These are phyloP conservation scores for Chalara sp. DNA, from an alignment of 2,329 filamentous ascomycete species.

Conservation along the genomic window DNA sequence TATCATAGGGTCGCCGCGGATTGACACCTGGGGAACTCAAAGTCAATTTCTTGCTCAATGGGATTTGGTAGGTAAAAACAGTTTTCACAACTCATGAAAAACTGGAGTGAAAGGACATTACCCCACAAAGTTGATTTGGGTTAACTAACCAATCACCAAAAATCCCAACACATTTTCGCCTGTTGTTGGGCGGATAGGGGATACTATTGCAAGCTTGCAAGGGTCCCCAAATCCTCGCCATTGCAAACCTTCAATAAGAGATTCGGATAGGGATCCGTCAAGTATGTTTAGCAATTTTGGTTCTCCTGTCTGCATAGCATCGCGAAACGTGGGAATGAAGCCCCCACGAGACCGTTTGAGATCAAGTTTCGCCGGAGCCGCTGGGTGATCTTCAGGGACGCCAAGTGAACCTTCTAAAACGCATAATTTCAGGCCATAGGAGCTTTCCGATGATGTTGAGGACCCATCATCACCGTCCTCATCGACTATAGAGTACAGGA, in stretches of 20 bases:
- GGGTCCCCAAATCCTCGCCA: conserved; percentile 67
- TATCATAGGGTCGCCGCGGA: conserved; percentile 68
- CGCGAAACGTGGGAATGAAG: conserved; percentile 69
- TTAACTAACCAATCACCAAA: conserved; percentile 7
- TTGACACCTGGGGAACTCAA: conserved; percentile 41
- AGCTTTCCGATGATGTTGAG: conserved; percentile 61
- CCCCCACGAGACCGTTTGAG: conserved; percentile 62
- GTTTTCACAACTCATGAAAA: not conserved
- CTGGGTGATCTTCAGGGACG: conserved; percentile 55
- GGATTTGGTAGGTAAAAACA: not conserved
- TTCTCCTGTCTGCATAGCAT: conserved; percentile 60
- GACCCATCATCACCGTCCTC: conserved; percentile 58
- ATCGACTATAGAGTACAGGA: conserved; percentile 70
- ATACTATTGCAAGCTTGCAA: conserved; percentile 64
- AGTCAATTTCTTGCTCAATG: no score
- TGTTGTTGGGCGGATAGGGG: conserved; percentile 69
- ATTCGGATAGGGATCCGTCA: conserved; percentile 55
- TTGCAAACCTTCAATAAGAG: conserved; percentile 59
- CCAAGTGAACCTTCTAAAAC: conserved; percentile 68
- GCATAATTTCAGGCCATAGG: conserved; percentile 54
- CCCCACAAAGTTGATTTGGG: not conserved
- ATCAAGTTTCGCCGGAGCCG: conserved; percentile 56
- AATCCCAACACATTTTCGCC: conserved; percentile 55
- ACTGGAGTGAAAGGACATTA: no score
- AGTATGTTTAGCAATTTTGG: conserved; percentile 61